Base-by-base conservation (phyloP, 805 yeast species). In the Monosporozyma yasuniensis region DNA sequence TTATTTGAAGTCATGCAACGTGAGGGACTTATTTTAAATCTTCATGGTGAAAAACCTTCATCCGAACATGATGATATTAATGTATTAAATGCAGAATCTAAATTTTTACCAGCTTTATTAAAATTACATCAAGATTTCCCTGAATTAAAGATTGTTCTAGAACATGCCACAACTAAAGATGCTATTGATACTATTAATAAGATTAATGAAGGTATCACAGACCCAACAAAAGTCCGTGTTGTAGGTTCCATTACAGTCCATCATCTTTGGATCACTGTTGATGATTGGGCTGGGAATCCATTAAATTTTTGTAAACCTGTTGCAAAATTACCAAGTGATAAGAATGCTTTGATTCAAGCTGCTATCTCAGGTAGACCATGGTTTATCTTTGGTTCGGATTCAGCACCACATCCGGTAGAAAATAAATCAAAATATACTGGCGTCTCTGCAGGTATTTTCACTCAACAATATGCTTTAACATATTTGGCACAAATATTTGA, bases 381-480 rank as follows among this genome's bases (percentile, higher is more conserved):
- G 73, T 93, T 90, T 67, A 87, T 93, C 72, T 93, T 90, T 63
- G 99, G 99, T 6, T 87, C 96, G 1, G 99, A 93, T 66, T 87
- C 96, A 21, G 99, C 99, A 28, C 99, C 99, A 23, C 99, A 93
- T 66, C 95, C 96, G 7, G 61, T 87, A 23, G 78, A 78, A 54
- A 81, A 81, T 52, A 95, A 95, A 68, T 74, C 87, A 23, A 83
- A 77, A 53, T 88, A 80, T 56, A 71, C 74, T 35, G 91, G 90
- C 21, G 97, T 91, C 16, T 88, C 97, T 61, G 99, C 99, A n/a
- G 99, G 99, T 61, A 96, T 93, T 8, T 93, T 78, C 69, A 87
- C 98, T 1, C 99, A 93, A 67, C 77, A 87, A 21, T 79, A 79
- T 58, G 96, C 85, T 1, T 67, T 93, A 18, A 74, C 89, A 8